Conservation (phyloP, 306 rosid species). For the Begonia loranthoides region DNA sequence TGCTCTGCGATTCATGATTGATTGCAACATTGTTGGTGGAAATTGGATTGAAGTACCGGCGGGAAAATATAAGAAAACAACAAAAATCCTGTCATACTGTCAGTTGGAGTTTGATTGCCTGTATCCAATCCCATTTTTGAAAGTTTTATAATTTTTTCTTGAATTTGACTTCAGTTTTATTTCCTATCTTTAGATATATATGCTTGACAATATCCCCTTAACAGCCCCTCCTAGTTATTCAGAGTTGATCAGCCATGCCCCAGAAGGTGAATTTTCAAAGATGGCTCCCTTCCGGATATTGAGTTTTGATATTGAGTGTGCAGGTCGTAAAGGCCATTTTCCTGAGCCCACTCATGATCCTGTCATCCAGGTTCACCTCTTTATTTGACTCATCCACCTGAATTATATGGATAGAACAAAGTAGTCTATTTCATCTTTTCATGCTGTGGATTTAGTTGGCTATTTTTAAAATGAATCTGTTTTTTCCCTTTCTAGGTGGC, state of each 20-base stretch:
- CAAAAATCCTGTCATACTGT: slow-evolving; percentile 47
- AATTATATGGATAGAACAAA: background rate
- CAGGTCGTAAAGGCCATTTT: slow-evolving; percentile 98
- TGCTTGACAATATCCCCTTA: slow-evolving; percentile 20
- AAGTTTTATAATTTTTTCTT: too few species aligned
- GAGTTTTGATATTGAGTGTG: slow-evolving; percentile 99
- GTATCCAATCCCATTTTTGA: slow-evolving; percentile 36
- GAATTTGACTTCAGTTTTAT: background rate
- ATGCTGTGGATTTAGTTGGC: background rate
- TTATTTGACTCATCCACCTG: slow-evolving; percentile 6
- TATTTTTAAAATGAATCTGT: slow-evolving; percentile 16
- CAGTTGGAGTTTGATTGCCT: slow-evolving; percentile 84
- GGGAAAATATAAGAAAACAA: slow-evolving; percentile 58
- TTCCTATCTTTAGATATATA: background rate
- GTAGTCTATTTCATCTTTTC: background rate
- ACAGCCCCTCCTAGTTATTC: slow-evolving; percentile 53
- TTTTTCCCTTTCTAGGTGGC: slow-evolving; percentile 46
- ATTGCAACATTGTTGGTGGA: slow-evolving; percentile 84
- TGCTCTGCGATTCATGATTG: slow-evolving; percentile 97
- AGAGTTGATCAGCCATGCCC: slow-evolving; percentile 74
- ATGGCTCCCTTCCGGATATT: slow-evolving; percentile 98
- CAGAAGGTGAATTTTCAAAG: slow-evolving; percentile 91
- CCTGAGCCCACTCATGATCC: slow-evolving; percentile 96
- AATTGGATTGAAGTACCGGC: slow-evolving; percentile 91
- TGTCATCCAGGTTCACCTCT: slow-evolving; percentile 71